Base-by-base conservation (phyloP, 192 early-diverging fungal species). In the Funneliformis mosseae region DNA sequence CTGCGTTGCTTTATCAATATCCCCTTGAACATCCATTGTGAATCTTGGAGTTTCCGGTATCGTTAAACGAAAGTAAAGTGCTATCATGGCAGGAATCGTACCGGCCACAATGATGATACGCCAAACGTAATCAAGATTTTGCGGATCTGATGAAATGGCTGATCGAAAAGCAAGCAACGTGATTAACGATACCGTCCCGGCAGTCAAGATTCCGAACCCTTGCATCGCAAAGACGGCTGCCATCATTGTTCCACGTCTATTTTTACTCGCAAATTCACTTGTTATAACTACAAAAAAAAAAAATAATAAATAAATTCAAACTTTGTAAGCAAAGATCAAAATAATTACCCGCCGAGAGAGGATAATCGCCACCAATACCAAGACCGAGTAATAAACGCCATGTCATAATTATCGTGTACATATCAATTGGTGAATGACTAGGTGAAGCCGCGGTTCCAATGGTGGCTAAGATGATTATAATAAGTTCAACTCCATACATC, bases 331-430 rank as follows among this genome's bases (percentile, higher is more conserved):
- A 23, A 27, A 12, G 42, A 38, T 28, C 2, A 68, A 28, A 46
- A 21, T 5, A 64, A 14, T 38, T 79, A 79, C 78, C 93, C 38
- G 96, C 95, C 12, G 96, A 97, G 70, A 97, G 88, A 16, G 97
- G 96, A 84, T 99, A 99, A 84, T 98, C 96, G 46, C 96, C 95
- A 81, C 97, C 97, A 70, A 99, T 93, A 63, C 96, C 97, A 41
- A 97, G 85, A 73, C 96, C 97, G 39, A 96, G 89, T 72, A 99
- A 82, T 69, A 96, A 87, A 66, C 96, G 94, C 96, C 97, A 98
- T 59, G 93, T 92, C 79, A 96, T 88, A 14, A 97, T 88, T 76
- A 86, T 84, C 27, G 84, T 86, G 60, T 81, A 86, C 48, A 89
- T 83, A 38, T 93, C 88, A 66, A 95, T 83, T 74, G 88, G 88